Conservation (phyloP, 495 filamentous ascomycete species). For the Aspergillus kassunensis region DNA sequence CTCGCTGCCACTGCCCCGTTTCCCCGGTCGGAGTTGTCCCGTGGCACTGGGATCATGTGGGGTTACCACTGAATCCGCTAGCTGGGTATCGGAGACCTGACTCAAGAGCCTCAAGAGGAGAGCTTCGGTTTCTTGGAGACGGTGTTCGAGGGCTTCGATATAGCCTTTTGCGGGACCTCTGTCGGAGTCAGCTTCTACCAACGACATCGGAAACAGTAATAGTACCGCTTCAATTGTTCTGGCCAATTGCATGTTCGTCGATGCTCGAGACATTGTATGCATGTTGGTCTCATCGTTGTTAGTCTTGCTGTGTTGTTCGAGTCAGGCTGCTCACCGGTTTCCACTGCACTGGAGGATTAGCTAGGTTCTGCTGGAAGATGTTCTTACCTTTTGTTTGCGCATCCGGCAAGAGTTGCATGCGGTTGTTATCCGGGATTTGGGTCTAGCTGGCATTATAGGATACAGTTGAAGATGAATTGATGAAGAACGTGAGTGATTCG, state of each 20-base stretch:
- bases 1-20: slow-evolving; percentile 31
- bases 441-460: slow-evolving; percentile 17
- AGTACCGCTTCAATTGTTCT: slow-evolving; percentile 36
- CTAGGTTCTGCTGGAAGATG: not conserved
- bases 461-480: slow-evolving; percentile 15
- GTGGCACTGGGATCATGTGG: slow-evolving; percentile 3
- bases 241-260: slow-evolving; percentile 38
- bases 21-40: slow-evolving; percentile 22
- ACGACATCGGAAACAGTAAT: too few relatives aligned
- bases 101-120: slow-evolving; percentile 30
- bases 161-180: slow-evolving; percentile 41
- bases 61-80: slow-evolving; percentile 21
- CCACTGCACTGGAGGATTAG: slow-evolving; percentile 33
- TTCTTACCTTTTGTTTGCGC: slow-evolving; percentile 37
- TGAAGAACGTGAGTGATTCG: too few relatives aligned
- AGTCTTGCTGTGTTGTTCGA: not conserved
- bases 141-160: slow-evolving; percentile 35
- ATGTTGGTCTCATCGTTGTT: slow-evolving; percentile 26
- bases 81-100: slow-evolving; percentile 28
- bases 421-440: slow-evolving; percentile 28
- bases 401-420: slow-evolving; percentile 38
- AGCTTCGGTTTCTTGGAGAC: slow-evolving; percentile 36
- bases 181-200: too few relatives aligned
- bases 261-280: slow-evolving; percentile 33
- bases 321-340: slow-evolving; percentile 23